Evolutionary conservation across 805 yeast species (phyloP).

Genomic region (Teunomyces lycoperdinae): DNA sequence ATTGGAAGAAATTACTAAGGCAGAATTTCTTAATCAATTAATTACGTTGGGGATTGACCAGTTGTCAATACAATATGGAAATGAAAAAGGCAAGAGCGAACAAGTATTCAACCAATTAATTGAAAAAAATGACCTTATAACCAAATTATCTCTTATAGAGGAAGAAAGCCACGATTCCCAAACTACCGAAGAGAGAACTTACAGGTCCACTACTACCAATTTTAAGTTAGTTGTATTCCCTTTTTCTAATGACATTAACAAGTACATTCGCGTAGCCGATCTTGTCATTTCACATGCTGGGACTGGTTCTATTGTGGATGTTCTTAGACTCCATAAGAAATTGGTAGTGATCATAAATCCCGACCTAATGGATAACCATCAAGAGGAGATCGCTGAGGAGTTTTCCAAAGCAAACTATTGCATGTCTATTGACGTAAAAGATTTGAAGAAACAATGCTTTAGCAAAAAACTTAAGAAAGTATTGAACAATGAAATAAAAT

Average conservation of each 20-base stretch:
- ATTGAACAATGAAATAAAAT: background rate
- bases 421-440: background rate
- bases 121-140: conserved; percentile 9
- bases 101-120: conserved; percentile 18
- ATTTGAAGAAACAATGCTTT: background rate
- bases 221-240: conserved; percentile 20
- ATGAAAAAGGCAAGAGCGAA: conserved; percentile 18
- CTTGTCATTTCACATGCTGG: conserved; percentile 85
- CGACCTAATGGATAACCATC: conserved; percentile 83
- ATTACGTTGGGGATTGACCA: conserved; percentile 30
- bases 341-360: conserved; percentile 72
- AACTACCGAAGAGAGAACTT: background rate
- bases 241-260: conserved; percentile 22
- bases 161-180: background rate
- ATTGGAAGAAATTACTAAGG: conserved; percentile 41
- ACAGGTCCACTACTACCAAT: background rate
- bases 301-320: conserved; percentile 88
- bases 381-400: conserved; percentile 61
- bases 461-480: background rate
- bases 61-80: conserved; percentile 58
- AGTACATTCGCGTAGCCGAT: conserved; percentile 45
- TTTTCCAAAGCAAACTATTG: conserved; percentile 7
- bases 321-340: conserved; percentile 53
- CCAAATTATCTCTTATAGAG: conserved; percentile 7
- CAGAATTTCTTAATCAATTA: conserved; percentile 34